Conservation (phyloP, 371 early-diverging fungal genomes). For the Circinella minor region DNA sequence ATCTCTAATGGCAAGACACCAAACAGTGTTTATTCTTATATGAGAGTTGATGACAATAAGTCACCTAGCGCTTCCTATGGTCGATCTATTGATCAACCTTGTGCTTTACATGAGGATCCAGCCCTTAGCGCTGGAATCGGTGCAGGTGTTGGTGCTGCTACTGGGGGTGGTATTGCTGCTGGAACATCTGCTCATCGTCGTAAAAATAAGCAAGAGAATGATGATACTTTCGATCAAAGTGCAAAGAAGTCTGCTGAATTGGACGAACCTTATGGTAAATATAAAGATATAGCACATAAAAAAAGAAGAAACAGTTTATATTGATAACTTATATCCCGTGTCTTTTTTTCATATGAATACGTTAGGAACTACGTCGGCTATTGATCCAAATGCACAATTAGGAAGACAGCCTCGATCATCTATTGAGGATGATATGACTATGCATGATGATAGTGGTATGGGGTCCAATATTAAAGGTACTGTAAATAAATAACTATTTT, state of each 20-base stretch:
- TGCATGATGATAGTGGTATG: background rate
- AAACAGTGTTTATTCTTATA: background rate
- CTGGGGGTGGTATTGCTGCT: background rate
- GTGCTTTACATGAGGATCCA: background rate
- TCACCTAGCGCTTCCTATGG: background rate
- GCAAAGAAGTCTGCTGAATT: background rate
- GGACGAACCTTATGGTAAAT: background rate
- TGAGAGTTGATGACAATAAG: background rate
- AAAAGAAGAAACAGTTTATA: too few species aligned
- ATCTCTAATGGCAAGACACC: background rate
- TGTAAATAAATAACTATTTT: background rate
- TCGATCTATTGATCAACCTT: background rate
- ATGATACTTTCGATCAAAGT: background rate
- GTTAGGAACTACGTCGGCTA: background rate
- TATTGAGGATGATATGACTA: background rate
- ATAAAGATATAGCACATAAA: background rate
- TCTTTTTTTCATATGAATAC: background rate
- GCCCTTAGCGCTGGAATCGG: background rate
- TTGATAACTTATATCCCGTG: background rate
- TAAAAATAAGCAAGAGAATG: background rate
- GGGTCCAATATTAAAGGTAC: background rate
- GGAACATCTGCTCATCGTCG: background rate
- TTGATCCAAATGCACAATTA: background rate
- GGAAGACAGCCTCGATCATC: background rate
- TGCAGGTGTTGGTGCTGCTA: constrained; percentile 3